A percentile compares a stretch with the other conserved stretches of the same genome.
These are phyloP conservation scores for Fusarium sp. DNA, from an alignment of 2,329 filamentous ascomycete genomes.

Conservation along the genomic window DNA sequence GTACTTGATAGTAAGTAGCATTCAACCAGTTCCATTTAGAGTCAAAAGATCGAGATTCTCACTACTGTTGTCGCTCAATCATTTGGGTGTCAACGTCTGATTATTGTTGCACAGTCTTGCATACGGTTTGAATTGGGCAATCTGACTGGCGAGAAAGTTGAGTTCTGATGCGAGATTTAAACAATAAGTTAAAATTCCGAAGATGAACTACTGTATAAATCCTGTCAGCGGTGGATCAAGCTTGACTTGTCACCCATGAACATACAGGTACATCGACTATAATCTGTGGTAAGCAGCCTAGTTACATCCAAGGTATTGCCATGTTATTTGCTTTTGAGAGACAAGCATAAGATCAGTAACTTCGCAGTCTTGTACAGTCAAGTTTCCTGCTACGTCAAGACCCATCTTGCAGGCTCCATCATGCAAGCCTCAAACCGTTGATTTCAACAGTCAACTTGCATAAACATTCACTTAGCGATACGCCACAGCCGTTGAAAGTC, in stretches of 20 bases:
- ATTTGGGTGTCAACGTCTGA: neutral
- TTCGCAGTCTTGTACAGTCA: neutral
- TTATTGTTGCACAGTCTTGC: neutral
- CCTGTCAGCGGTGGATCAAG: neutral
- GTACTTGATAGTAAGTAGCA: neutral
- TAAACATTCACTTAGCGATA: neutral
- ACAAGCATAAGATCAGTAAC: neutral
- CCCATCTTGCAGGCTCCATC: neutral
- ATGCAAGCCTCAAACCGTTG: constrained; percentile 1
- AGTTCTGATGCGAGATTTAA: neutral
- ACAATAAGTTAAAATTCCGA: neutral
- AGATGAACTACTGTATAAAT: neutral
- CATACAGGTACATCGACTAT: neutral
- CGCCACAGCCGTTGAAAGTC: neutral
- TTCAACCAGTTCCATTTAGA: neutral
- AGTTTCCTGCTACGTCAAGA: neutral
- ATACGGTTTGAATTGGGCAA: neutral
- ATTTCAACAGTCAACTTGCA: neutral
- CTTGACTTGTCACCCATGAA: neutral
- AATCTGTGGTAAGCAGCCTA: neutral
- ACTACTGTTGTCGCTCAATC: neutral
- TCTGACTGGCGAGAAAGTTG: neutral
- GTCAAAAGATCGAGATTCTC: neutral
- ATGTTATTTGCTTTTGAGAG: neutral
- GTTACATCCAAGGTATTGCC: neutral